Evolutionary conservation across 495 filamentous ascomycete species (phyloP).

Genomic region (Umbilicaria muhlenbergii): DNA sequence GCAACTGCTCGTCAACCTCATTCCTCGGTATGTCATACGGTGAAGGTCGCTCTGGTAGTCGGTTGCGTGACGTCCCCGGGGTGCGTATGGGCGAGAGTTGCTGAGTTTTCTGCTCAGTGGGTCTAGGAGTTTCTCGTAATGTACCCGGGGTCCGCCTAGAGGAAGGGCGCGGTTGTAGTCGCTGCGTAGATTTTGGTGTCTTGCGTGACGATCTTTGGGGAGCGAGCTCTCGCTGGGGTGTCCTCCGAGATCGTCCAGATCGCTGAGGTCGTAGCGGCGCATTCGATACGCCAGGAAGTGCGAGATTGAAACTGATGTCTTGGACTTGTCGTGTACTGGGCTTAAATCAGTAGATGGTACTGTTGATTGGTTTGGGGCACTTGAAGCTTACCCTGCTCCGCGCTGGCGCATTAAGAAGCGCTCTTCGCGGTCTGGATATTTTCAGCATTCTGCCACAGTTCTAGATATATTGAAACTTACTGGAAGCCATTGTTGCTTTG

Average conservation of each 20-base stretch:
- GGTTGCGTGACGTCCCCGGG: not conserved
- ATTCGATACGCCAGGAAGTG: slow-evolving; percentile 5
- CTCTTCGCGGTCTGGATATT: slow-evolving; percentile 1
- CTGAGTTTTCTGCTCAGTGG: too few relatives aligned
- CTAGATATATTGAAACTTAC: too few relatives aligned
- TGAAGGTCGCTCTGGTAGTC: not conserved
- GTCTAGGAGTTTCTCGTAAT: too few relatives aligned
- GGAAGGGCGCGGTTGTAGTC: too few relatives aligned
- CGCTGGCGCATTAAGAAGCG: slow-evolving; percentile 11
- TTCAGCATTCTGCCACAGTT: not conserved
- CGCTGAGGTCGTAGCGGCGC: slow-evolving; percentile 4
- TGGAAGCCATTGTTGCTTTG: too few relatives aligned
- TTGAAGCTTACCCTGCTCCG: slow-evolving; percentile 8
- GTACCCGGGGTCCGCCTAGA: too few relatives aligned
- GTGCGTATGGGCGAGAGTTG: too few relatives aligned
- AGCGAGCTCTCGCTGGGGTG: slow-evolving; percentile 5
- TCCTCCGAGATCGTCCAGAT: slow-evolving; percentile 5
- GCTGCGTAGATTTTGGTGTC: not conserved
- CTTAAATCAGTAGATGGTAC: not conserved
- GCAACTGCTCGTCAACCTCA: not conserved
- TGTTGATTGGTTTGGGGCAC: not conserved
- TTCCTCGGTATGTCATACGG: not conserved
- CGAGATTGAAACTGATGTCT: slow-evolving; percentile 8
- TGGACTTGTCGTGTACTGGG: slow-evolving; percentile 9
- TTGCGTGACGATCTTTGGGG: not conserved